Base-by-base conservation (phyloP, 306 rosid genomes). In the Vigna trinervia region DNA sequence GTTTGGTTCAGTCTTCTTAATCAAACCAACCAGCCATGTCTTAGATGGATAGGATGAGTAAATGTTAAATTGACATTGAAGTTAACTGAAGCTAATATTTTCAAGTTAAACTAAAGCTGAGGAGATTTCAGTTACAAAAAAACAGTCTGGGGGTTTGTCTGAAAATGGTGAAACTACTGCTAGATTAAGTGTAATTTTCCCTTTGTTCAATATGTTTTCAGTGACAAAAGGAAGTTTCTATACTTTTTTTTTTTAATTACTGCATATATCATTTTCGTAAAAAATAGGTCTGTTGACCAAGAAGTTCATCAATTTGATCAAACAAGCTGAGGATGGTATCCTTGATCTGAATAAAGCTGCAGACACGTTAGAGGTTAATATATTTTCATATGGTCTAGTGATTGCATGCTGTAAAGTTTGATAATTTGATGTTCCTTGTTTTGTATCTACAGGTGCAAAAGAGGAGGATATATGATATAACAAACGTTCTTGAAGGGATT, bases 401-500 rank as follows among this genome's bases (percentile, higher is more conserved):
- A 64, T 56, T 82, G 59, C 75, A 70, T 80, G 74, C 62, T 46
- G 74, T 74, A 43, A 80, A 76, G 70, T 54, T 75, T 56, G 51
- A 32, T 73, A 72, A 81, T 69, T 61, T 71, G 75, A 83, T 60
- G 14, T 76, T 82, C 12, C 41, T 79, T 59, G 76, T 79, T 59
- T 74, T 84, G 62, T 76, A 69, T 66, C 71, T 73, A 70, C 89
- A 95, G 97, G 98, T 95, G 75, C 97, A 95, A 87, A 92, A 95
- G 87, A 88, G 99, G 75, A 89, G 99, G 65, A 95, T 95, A 89
- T 95, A 95, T 84, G 99, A 95, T 77, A 95, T 92, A 86, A 95
- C 99, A 77, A 92, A 95, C 86, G 99, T 95, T 77, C 97, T 95
- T 32, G 99, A 95, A 88, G 97, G 97, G 87, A 92, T 95, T 78